Conservation (phyloP, 495 filamentous ascomycete genomes). For the Daldinia bambusicola region DNA sequence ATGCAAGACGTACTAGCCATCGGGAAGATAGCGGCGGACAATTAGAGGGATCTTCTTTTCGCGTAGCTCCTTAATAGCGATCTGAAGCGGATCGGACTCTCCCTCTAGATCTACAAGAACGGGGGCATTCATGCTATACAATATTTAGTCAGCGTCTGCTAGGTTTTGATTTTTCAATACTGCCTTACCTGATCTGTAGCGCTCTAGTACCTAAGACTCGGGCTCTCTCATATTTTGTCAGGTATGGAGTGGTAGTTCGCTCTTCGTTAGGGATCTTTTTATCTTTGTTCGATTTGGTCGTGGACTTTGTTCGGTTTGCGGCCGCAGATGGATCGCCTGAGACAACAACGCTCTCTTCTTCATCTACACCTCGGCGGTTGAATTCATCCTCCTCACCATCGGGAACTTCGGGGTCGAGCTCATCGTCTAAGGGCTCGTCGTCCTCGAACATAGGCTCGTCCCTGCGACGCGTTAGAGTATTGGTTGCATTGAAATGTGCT, state of each 20-base stretch:
- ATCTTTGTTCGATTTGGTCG: slow-evolving; percentile 71
- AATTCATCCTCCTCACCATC: slow-evolving; percentile 69
- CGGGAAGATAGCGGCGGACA: slow-evolving; percentile 91
- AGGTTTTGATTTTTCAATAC: slow-evolving; percentile 5
- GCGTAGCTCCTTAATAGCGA: slow-evolving; percentile 94
- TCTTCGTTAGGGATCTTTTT: slow-evolving; percentile 92
- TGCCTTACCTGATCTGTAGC: slow-evolving; percentile 88
- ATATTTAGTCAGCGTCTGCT: slow-evolving; percentile 12
- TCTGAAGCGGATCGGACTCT: slow-evolving; percentile 96
- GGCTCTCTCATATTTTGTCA: slow-evolving; percentile 98
- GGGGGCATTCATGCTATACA: slow-evolving; percentile 90
- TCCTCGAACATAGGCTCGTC: slow-evolving; percentile 67
- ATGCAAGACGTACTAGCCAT: slow-evolving; percentile 83
- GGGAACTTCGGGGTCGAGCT: slow-evolving; percentile 67
- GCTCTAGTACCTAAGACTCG: slow-evolving; percentile 92
- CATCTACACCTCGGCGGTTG: slow-evolving; percentile 53
- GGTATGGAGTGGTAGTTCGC: slow-evolving; percentile 93
- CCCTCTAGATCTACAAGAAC: slow-evolving; percentile 97
- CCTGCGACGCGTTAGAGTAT: slow-evolving; percentile 43
- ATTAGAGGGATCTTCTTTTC: slow-evolving; percentile 99
- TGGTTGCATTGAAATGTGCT: slow-evolving; percentile 11
- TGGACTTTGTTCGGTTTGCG: slow-evolving; percentile 60
- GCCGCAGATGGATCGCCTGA: slow-evolving; percentile 80
- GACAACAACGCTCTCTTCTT: slow-evolving; percentile 70
- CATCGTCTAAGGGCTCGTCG: slow-evolving; percentile 48